Percentiles rank a stretch among this genome's conserved stretches.
phyloP scores from a whole-genome alignment of 768 basidiomycete genomes.

The Boletus eberwhitei region DNA sequence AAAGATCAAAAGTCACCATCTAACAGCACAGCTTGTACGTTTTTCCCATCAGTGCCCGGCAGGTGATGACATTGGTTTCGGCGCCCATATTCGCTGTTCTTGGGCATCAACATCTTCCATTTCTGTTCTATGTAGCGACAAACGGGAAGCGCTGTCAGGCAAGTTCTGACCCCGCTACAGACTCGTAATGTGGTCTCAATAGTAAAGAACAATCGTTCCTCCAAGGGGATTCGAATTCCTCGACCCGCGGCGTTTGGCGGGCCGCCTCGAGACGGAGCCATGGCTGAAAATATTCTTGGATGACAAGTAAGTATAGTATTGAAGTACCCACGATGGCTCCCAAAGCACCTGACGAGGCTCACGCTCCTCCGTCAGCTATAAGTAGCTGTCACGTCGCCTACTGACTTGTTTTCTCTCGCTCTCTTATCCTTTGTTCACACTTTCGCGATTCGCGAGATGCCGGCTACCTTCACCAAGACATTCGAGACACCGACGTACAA shows the following conservation, averaged over 20 bases:
- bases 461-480: slow-evolving; percentile 40
- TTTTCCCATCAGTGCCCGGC: too few species aligned
- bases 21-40: too few species aligned
- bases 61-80: too few species aligned
- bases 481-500: slow-evolving; percentile 57
- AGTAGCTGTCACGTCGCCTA: neutral
- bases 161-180: too few species aligned
- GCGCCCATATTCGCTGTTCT: too few species aligned
- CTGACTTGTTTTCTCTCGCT: neutral
- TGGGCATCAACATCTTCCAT: too few species aligned
- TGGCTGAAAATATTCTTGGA: neutral
- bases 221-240: neutral
- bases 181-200: too few species aligned
- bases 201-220: neutral
- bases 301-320: neutral
- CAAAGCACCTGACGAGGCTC: neutral
- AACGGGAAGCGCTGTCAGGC: too few species aligned
- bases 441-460: slow-evolving; percentile 26
- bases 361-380: neutral
- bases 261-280: neutral
- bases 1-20: too few species aligned
- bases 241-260: neutral
- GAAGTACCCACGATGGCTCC: neutral
- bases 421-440: neutral
- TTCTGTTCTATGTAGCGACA: too few species aligned